phyloP scores from a whole-genome alignment of 2,329 filamentous ascomycete species.

The Talaromyces pinophilus region DNA sequence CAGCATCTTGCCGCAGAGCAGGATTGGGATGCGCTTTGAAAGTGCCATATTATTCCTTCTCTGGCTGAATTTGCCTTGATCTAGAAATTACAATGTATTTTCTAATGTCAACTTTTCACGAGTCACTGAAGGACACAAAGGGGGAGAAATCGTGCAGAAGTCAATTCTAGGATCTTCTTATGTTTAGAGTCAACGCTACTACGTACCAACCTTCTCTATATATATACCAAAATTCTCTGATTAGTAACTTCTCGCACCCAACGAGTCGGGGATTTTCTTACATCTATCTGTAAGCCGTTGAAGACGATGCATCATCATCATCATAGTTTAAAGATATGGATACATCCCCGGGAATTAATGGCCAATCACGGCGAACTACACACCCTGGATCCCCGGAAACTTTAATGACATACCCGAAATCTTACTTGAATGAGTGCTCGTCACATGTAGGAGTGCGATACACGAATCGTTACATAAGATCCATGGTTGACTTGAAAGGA shows the following conservation, averaged over 20 bases:
- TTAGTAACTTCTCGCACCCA: too few relatives aligned
- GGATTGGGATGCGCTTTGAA: constrained; percentile 22
- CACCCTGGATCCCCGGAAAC: neutral
- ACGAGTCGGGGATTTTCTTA: neutral
- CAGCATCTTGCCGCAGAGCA: constrained; percentile 26
- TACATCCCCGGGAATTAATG: neutral
- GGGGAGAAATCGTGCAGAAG: too few relatives aligned
- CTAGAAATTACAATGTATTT: too few relatives aligned
- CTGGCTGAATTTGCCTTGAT: too few relatives aligned
- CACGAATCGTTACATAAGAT: neutral
- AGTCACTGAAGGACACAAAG: too few relatives aligned
- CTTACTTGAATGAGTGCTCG: neutral
- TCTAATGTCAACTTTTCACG: too few relatives aligned
- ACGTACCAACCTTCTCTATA: too few relatives aligned
- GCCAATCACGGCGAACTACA: constrained; percentile 3
- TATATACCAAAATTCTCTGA: too few relatives aligned
- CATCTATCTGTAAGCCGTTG: neutral
- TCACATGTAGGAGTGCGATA: neutral
- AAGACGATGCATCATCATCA: neutral
- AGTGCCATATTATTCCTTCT: neutral
- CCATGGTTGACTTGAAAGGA: neutral
- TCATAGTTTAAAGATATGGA: neutral
- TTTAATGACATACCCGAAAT: neutral
- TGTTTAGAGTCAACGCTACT: too few relatives aligned
- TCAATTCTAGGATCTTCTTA: too few relatives aligned